Base-by-base conservation (phyloP, 2,329 filamentous ascomycete genomes). In the Orbilia brochopaga region DNA sequence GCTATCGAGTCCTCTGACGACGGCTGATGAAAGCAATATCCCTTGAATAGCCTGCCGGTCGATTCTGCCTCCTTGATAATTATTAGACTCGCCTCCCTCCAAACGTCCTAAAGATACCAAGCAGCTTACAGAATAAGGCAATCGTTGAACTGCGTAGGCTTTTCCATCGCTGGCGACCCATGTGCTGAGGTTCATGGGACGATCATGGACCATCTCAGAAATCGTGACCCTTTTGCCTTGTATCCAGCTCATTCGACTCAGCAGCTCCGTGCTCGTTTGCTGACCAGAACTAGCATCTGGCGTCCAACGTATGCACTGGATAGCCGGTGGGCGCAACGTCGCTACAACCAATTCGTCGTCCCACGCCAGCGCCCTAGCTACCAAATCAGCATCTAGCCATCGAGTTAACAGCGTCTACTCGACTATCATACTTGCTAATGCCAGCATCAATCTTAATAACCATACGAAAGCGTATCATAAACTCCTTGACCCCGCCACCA, bases 371-470 rank as follows among this genome's bases (percentile, higher is more conserved):
- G 90, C 91, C 77, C 88, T 90, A 75, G 88, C 88, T 8, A 52
- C 13, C 15, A 23, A 23, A 48, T 61, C 21, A 70, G 51, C 24
- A 27, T 17, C 23, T 10, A 40, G 30, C 27, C 27, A 32, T 32
- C 8, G 27, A 4, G 27, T 32, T 8, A 3, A 32, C 8, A 32
- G 3, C 3, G 3, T 32, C 27, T 8, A 4, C 10, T 44, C 17
- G 57, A 50, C 24, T 11, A 32, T 27, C 55, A 44, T 74, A 77
- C 76, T 74, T 76, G 42, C 69, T 75, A 76, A 99, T 97, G 1
- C 94, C 94, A 1, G 94, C 94, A 80, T 99, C 94, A 17, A 99
- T 91, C 78, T 96, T 95, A 78, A 99, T 97, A 13, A 96, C 93
- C 90, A 97, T 96, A 65, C 93, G 87, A 80, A 99, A 99, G 10